A percentile compares a stretch with the other conserved stretches of the same genome.
These are phyloP conservation scores for Scedosporium boydii DNA, from an alignment of 2,329 filamentous ascomycete species.

Conservation along the genomic window DNA sequence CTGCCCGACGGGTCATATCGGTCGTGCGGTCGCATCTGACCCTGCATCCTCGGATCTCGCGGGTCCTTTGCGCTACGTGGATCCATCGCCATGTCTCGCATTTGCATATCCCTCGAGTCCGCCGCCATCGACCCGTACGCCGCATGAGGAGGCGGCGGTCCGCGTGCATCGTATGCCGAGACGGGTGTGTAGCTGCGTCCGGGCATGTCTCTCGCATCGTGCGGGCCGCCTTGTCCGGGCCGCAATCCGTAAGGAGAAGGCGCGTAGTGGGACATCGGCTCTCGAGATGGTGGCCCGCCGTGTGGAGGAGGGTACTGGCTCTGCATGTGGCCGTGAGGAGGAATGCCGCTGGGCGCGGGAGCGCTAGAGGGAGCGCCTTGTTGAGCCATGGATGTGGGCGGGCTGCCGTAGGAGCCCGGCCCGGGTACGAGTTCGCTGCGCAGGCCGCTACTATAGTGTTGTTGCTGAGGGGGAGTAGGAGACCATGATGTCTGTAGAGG, in stretches of 20 bases:
- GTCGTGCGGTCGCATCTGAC: not conserved
- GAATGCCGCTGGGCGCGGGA: slow-evolving; percentile 20
- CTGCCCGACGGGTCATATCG: not conserved
- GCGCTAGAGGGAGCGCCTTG: slow-evolving; percentile 24
- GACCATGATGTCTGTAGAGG: not conserved
- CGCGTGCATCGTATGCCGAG: slow-evolving; percentile 29
- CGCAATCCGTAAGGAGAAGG: slow-evolving; percentile 31
- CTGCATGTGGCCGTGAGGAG: slow-evolving; percentile 20
- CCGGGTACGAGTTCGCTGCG: slow-evolving; percentile 1
- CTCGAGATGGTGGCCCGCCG: not conserved
- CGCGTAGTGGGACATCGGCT: slow-evolving; percentile 21
- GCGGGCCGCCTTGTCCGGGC: slow-evolving; percentile 28
- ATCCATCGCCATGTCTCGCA: slow-evolving; percentile 23
- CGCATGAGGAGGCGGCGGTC: slow-evolving; percentile 25
- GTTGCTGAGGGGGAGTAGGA: slow-evolving; percentile 21
- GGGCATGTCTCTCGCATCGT: slow-evolving; percentile 31
- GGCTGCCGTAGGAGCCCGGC: not conserved
- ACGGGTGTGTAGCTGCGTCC: slow-evolving; percentile 37
- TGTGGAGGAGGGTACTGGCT: not conserved
- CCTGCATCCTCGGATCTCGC: slow-evolving; percentile 29
- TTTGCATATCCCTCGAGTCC: slow-evolving; percentile 22
- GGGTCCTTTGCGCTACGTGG: slow-evolving; percentile 24
- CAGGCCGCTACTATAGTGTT: slow-evolving; percentile 12
- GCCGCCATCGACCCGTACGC: slow-evolving; percentile 22
- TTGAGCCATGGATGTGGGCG: not conserved